These are phyloP conservation scores for Backusella westeae DNA, from an alignment of 192 early-diverging fungal genomes.

Conservation along the genomic window DNA sequence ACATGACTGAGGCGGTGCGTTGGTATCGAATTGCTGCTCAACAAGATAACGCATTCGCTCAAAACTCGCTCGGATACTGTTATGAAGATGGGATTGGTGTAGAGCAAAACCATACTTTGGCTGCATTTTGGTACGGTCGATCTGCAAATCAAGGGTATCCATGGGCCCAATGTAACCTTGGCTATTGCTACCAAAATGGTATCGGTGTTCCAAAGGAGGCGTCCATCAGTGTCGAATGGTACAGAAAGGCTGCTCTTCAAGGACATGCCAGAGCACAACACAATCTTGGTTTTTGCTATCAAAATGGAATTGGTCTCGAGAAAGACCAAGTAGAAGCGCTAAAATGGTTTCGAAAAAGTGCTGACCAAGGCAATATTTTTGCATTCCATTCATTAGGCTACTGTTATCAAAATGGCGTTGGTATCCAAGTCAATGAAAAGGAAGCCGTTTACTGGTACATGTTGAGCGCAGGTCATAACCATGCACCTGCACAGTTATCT, in stretches of 20 bases:
- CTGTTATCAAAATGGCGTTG: constrained; percentile 62
- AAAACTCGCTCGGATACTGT: constrained; percentile 77
- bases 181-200: constrained; percentile 86
- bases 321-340: constrained; percentile 50
- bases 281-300: constrained; percentile 76
- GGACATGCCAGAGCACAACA: constrained; percentile 78
- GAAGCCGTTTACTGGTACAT: constrained; percentile 60
- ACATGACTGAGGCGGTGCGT: constrained; percentile 48
- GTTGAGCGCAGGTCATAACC: constrained; percentile 50
- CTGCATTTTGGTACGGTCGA: constrained; percentile 55
- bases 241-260: constrained; percentile 53
- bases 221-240: constrained; percentile 59
- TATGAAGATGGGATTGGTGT: constrained; percentile 79
- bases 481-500: constrained; percentile 56
- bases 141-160: constrained; percentile 54
- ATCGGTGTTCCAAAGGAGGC: constrained; percentile 64
- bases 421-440: constrained; percentile 44
- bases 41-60: constrained; percentile 72
- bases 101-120: constrained; percentile 45
- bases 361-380: constrained; percentile 53
- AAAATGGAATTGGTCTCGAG: constrained; percentile 74
- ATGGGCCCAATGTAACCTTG: constrained; percentile 66
- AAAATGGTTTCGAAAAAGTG: constrained; percentile 48
- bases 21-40: constrained; percentile 66
- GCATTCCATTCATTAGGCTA: constrained; percentile 59